phyloP scores from a whole-genome alignment of 805 yeast genomes.

The Yamadazyma phyllophila region DNA sequence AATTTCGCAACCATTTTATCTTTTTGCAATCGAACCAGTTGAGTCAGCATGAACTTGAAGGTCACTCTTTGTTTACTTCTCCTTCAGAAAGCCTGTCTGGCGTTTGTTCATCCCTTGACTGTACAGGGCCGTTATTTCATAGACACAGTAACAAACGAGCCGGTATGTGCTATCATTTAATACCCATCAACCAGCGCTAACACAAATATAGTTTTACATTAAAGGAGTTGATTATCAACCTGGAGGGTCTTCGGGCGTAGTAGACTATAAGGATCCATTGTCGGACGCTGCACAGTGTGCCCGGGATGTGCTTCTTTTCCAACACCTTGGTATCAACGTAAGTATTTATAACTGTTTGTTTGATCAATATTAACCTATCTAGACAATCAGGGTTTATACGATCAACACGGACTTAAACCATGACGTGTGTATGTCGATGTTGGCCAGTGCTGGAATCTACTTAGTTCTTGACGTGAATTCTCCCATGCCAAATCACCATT shows the following conservation, averaged over 20 bases:
- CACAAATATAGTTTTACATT: conserved; percentile 54
- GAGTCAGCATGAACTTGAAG: background rate
- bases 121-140: conserved; percentile 70
- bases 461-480: conserved; percentile 89
- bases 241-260: conserved; percentile 83
- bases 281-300: conserved; percentile 72
- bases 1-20: conserved; percentile 1
- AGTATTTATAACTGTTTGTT: conserved; percentile 10
- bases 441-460: conserved; percentile 92
- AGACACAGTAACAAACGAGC: conserved; percentile 70
- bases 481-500: conserved; percentile 71
- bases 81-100: background rate
- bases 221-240: conserved; percentile 96
- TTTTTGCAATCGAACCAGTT: conserved; percentile 3
- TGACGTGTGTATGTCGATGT: conserved; percentile 85
- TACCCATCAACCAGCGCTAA: conserved; percentile 12
- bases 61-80: background rate
- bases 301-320: conserved; percentile 78
- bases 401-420: conserved; percentile 80
- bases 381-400: conserved; percentile 78
- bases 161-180: conserved; percentile 40
- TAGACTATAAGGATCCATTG: conserved; percentile 62
- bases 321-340: conserved; percentile 75
- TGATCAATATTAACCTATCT: conserved; percentile 26
- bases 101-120: conserved; percentile 60